Percentiles rank a stretch among this genome's conserved stretches.
phyloP scores from a whole-genome alignment of 331 rosid genomes.

The Rhamnella rubrinervis region DNA sequence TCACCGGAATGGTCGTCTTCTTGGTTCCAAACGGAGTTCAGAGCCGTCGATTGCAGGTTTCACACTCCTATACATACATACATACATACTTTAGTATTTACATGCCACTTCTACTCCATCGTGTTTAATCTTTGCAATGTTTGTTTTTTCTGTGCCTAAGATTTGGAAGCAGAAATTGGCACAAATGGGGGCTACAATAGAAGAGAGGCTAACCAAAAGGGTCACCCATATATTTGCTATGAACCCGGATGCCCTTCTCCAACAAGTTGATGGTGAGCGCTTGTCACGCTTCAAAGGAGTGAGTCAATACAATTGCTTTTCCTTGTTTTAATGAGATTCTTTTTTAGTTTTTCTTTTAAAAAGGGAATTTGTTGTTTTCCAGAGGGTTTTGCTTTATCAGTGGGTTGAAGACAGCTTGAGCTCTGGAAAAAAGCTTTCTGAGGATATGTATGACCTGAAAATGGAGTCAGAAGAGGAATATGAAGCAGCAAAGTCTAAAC shows the following conservation, averaged over 20 bases:
- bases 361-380: constrained; percentile 4
- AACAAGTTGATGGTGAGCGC: constrained; percentile 40
- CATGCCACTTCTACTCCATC: background rate
- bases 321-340: background rate
- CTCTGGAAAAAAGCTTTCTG: constrained; percentile 62
- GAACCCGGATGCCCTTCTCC: constrained; percentile 47
- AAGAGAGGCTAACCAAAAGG: constrained; percentile 54
- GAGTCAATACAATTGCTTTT: constrained; percentile 9
- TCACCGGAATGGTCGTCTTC: constrained; percentile 63
- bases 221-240: constrained; percentile 72
- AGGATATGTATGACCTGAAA: constrained; percentile 56
- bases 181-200: constrained; percentile 72
- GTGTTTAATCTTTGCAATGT: background rate
- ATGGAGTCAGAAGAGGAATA: constrained; percentile 37
- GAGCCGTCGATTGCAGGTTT: constrained; percentile 78
- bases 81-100: background rate
- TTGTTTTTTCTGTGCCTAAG: constrained; percentile 22
- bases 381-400: constrained; percentile 64
- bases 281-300: constrained; percentile 72
- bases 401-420: constrained; percentile 93
- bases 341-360: background rate
- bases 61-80: background rate
- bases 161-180: constrained; percentile 86
- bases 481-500: constrained; percentile 17
- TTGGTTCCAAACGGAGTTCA: constrained; percentile 65